These are phyloP conservation scores for Podaxis sp. DNA, from an alignment of 768 basidiomycete genomes.

Conservation along the genomic window DNA sequence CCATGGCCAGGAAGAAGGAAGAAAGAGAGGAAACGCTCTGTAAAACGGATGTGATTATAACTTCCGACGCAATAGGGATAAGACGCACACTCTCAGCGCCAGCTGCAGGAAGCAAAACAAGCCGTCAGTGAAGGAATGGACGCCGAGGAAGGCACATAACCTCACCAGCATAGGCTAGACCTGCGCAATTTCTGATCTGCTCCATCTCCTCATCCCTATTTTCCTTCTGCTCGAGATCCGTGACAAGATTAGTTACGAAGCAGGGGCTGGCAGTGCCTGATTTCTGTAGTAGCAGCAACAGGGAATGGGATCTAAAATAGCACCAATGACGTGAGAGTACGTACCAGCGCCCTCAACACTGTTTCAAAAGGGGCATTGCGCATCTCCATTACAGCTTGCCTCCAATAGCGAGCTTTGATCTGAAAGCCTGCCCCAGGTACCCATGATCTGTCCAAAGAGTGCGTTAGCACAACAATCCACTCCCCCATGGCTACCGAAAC, in stretches of 20 bases:
- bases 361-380: constrained; percentile 37
- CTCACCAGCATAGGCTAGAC: constrained; percentile 34
- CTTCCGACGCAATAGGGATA: not conserved
- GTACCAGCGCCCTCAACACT: constrained; percentile 34
- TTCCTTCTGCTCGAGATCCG: constrained; percentile 20
- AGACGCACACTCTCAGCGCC: constrained; percentile 37
- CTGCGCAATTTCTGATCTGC: constrained; percentile 31
- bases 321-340: constrained; percentile 7
- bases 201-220: constrained; percentile 20
- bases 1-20: constrained; percentile 32
- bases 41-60: constrained; percentile 2
- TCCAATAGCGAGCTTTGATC: constrained; percentile 46
- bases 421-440: constrained; percentile 48
- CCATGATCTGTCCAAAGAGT: constrained; percentile 32
- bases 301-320: not conserved
- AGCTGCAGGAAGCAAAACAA: constrained; percentile 19
- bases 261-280: constrained; percentile 27
- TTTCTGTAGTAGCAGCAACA: constrained; percentile 18
- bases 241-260: constrained; percentile 29
- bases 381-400: constrained; percentile 43
- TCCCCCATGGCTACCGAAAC: not conserved
- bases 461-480: not conserved
- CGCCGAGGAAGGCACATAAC: not conserved
- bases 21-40: constrained; percentile 30
- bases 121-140: not conserved